Conservation (phyloP, 2,329 filamentous ascomycete species). For the Colletotrichum godetiae region DNA sequence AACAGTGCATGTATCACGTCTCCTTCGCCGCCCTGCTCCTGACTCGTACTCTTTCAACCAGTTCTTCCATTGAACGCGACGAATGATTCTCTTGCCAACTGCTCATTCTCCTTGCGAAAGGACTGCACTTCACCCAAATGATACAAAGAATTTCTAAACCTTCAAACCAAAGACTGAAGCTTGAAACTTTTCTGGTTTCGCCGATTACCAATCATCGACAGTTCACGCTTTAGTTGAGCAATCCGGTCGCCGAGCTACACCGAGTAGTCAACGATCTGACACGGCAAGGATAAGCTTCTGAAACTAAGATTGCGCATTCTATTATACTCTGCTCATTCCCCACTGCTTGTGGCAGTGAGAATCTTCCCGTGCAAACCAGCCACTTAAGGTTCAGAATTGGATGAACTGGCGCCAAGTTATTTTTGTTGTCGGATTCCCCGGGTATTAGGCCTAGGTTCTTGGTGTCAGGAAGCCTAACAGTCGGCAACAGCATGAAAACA, state of each 20-base stretch:
- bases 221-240: not conserved
- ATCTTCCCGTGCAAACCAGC: not conserved
- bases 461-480: not conserved
- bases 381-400: not conserved
- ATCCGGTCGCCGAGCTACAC: no score
- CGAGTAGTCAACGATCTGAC: not conserved
- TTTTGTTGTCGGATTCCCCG: conserved; percentile 19
- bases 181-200: no score
- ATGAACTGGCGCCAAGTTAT: conserved; percentile 16
- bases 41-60: no score
- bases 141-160: no score
- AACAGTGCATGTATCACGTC: no score
- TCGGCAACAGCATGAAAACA: not conserved
- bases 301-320: not conserved
- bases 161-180: no score
- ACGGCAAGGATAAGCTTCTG: not conserved
- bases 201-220: no score
- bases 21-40: no score
- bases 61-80: no score
- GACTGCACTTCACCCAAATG: no score
- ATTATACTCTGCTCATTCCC: conserved; percentile 15
- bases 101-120: no score
- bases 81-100: no score
- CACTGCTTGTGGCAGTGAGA: conserved; percentile 6
- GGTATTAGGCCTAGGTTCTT: not conserved